Conservation (phyloP, 352 stramenopile genomes). For the Detonula confervacea region DNA sequence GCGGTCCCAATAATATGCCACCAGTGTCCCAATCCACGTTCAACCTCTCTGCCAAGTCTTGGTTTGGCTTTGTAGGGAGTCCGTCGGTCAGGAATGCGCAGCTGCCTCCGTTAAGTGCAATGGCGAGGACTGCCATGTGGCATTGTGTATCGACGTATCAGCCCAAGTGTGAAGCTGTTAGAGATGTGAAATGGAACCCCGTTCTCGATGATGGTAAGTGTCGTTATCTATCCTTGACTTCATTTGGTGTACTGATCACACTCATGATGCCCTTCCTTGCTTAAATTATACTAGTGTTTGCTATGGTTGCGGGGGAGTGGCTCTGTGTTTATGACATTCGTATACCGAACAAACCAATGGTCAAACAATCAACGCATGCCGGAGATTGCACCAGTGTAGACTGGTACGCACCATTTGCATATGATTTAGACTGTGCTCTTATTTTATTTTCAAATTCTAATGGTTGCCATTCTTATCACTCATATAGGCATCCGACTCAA, state of each 20-base stretch:
- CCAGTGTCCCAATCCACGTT: conserved; percentile 9
- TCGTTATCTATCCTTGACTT: neutral
- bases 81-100: conserved; percentile 20
- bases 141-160: conserved; percentile 72
- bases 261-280: neutral
- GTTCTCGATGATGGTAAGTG: conserved; percentile 70
- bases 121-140: conserved; percentile 60
- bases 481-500: conserved; percentile 61
- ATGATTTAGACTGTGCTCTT: no score
- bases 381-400: conserved; percentile 73
- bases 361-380: conserved; percentile 77
- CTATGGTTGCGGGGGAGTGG: conserved; percentile 79
- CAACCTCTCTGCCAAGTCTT: conserved; percentile 37
- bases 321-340: conserved; percentile 78
- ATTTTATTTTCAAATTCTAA: no score
- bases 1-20: conserved; percentile 12
- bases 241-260: neutral
- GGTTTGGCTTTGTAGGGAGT: conserved; percentile 56
- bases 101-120: conserved; percentile 21
- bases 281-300: conserved; percentile 68
- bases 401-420: conserved; percentile 26
- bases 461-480: no score
- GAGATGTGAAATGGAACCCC: conserved; percentile 80
- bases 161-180: conserved; percentile 79
- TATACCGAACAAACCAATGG: conserved; percentile 57